Percentiles rank a stretch among this genome's conserved stretches.
These are phyloP conservation scores for Artemisia argyi DNA, from an alignment of 129 eudicot genomes.

Conservation along the genomic window DNA sequence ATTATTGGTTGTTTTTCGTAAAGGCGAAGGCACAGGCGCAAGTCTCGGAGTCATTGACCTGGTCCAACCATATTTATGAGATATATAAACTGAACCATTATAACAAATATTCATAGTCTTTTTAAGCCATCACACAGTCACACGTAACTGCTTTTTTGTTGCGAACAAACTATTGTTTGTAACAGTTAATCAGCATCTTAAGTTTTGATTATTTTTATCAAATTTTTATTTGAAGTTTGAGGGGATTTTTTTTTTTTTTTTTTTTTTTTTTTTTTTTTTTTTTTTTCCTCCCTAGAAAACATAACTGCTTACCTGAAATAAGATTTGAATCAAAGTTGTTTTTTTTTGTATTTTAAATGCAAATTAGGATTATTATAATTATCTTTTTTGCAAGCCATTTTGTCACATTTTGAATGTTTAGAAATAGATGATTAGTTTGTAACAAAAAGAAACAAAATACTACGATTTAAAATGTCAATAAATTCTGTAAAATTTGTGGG, in stretches of 20 bases:
- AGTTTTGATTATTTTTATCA: too few relatives aligned
- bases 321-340: not conserved
- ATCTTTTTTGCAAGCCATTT: not conserved
- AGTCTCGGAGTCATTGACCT: conserved; percentile 53
- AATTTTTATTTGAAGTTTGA: too few relatives aligned
- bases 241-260: too few relatives aligned
- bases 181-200: not conserved
- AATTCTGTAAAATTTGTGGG: not conserved
- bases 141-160: not conserved
- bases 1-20: conserved; percentile 45
- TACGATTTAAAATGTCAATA: not conserved
- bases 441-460: not conserved
- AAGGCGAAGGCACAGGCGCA: conserved; percentile 61
- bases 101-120: not conserved
- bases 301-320: not conserved
- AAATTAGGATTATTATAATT: not conserved
- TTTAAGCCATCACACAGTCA: not conserved
- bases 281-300: too few relatives aligned
- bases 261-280: too few relatives aligned
- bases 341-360: not conserved
- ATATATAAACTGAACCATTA: conserved; percentile 10
- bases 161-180: not conserved
- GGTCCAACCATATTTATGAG: conserved; percentile 28
- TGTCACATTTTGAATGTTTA: not conserved
- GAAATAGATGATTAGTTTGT: not conserved